Base-by-base conservation (phyloP, 1,284 basidiomycete genomes). In the Irpex sp. region DNA sequence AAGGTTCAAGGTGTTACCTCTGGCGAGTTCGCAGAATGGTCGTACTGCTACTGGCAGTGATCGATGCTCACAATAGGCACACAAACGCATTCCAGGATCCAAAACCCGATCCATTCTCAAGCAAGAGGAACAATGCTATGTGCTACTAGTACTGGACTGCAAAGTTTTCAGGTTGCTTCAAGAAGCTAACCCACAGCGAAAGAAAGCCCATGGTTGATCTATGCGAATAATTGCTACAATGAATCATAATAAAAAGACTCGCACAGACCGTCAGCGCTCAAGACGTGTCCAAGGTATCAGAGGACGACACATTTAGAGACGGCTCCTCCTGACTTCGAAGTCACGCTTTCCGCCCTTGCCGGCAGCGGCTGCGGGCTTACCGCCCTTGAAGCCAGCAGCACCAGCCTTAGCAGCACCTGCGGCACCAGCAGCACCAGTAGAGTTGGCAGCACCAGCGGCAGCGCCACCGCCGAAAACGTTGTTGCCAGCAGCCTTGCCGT, bases 301-400 rank as follows among this genome's bases (percentile, higher is more conserved):
- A 13, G n/a, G 40, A 13, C 11, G 40, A 47, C 9, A n/a, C 40
- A 5, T 47, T 47, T 47, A 47, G 65, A 60, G 7, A 64, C 63
- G 60, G 66, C 64, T 52, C 40, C 66, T 64, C 37, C 63, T 67
- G 54, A 56, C 26, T 65, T 69, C 65, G 34, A 59, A 59, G 44
- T 68, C 67, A 57, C 59, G 62, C 57, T 65, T 63, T 56, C 61
- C 47, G 51, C 56, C 57, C 55, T 59, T 63, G n/a, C 67, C 57
- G 54, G 62, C 49, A 38, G 67, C 58, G 7, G 68, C 65, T 31
- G 67, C 65, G 36, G 67, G 64, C 51, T 65, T 60, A 38, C 57
- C 52, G 40, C 60, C 62, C 26, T 67, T 57, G 36, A 68, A 61
- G 19, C 68, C 47, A 40, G 64, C 56, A 26, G 67, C 63, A 54